Base-by-base conservation (phyloP, 805 yeast species). In the Maudiozyma bulderi region DNA sequence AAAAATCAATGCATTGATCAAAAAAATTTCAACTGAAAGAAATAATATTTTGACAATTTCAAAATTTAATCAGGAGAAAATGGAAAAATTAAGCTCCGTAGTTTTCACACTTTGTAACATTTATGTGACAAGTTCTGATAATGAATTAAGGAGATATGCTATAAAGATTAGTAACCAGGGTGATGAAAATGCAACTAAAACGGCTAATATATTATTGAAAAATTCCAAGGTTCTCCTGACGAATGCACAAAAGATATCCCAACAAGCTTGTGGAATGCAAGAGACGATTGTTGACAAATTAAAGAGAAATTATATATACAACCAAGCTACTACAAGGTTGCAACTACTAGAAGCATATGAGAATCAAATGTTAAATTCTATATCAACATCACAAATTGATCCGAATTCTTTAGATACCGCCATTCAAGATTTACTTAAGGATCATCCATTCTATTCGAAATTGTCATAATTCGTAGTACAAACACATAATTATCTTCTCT, bases 261-360 rank as follows among this genome's bases (percentile, higher is more conserved):
- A 61, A 41, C 47, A 47, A 43, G 52, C 65, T 8, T 62, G 67
- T 48, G 68, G 68, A 5, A 43, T 64, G 30, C 58, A 59, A 48
- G 68, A 64, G 45, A 55, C 53, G 37, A 54, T 64, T 9, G 54
- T 57, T 0, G 66, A 64, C 49, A 61, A 61, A 40, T 50, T 64
- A 44, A 58, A 57, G 44, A 50, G 68, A 31, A 64, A 64, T 47
- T 60, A 58, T 45, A 55, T 61, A 11, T 61, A 49, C 48, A 47
- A 52, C 10, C 64, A 64, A 47, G 60, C 65, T 5, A 41, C 40
- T 13, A 47, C 47, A 15, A 51, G 63, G 26, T 51, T 60, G n/a
- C 45, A 42, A 26, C 39, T 50, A 20, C 42, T 59, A 7, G 53
- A 54, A 7, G 7, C 14, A 1, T n/a, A 28, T 28, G 43, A 39